Base-by-base conservation (phyloP, 495 filamentous ascomycete genomes). In the Podospora pseudoanserina region DNA sequence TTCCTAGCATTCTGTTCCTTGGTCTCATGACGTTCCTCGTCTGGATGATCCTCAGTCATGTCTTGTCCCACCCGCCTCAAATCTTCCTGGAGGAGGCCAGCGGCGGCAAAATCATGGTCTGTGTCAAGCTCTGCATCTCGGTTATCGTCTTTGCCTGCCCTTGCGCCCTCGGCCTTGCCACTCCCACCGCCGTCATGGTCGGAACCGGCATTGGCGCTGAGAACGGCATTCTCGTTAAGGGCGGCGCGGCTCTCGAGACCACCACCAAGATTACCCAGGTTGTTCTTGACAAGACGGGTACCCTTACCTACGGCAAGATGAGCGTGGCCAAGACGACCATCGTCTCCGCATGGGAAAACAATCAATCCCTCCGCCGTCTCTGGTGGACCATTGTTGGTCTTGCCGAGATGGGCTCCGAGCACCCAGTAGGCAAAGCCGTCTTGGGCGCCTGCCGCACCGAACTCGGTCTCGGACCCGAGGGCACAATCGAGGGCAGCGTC, bases 271-370 rank as follows among this genome's bases (percentile, higher is more conserved):
- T 99, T 73, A 94, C 88, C 18, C 90, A 96, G 66, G 86, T 98
- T 56, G 93, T 99, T n/a, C 88, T 98, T n/a, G 95, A 99, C 80
- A 99, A 99, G 84, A 99, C 95, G 4, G 95, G 95, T 30, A 99
- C 95, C 2, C 82, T 99, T 71, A 99, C 95, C 0, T 88, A 93
- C 65, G 95, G 95, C 0, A 93, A 91, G 76, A 98, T 99, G 95
- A 93, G 85, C 68, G 94, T 98, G 28, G 88, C 91, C 26, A 86
- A 90, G 67, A 79, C 83, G 20, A 86, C 86, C 53, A 82, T 92
- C 63, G 86, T 87, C 49, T 79, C 86, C 26, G 81, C 84, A 0
- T 98, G 93, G 93, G 80, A 85, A 32, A 81, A 83, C 53, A 88
- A 86, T 60, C 86, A 89, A 32, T 88, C 86, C 85, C 87, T 87